Percentiles rank a stretch among this genome's conserved stretches.
Evolutionary conservation across 2,329 filamentous ascomycete genomes (phyloP).

Genomic region (Capronia epimyces): DNA sequence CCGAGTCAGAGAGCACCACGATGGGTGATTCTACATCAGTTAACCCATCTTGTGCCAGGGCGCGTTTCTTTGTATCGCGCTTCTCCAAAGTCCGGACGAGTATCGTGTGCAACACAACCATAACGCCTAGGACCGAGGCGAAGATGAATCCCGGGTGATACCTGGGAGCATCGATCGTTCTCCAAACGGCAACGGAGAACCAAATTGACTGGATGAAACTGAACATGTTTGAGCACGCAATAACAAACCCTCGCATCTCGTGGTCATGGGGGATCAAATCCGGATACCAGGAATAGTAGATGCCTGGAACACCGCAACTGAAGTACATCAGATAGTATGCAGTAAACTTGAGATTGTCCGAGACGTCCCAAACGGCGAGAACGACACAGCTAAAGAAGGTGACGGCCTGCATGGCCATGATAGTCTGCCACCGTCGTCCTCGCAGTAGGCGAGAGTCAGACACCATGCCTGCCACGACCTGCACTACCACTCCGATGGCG

Average conservation of each 20-base stretch:
- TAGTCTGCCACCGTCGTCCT: conserved; percentile 11
- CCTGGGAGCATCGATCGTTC: conserved; percentile 7
- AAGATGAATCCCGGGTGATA: conserved; percentile 5
- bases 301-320: conserved; percentile 11
- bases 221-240: conserved; percentile 18
- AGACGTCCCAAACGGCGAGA: conserved; percentile 32
- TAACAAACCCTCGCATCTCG: conserved; percentile 18
- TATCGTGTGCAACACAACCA: no score
- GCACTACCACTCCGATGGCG: conserved; percentile 40
- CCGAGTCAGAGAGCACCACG: no score
- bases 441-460: conserved; percentile 18
- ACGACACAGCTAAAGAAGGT: conserved; percentile 32
- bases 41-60: no score
- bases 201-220: conserved; percentile 20
- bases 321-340: conserved; percentile 13
- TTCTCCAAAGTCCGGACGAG: no score
- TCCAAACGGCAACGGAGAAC: conserved; percentile 16
- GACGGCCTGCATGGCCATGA: conserved; percentile 33
- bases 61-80: no score
- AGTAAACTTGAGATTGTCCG: conserved; percentile 20
- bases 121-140: no score
- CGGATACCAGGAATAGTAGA: conserved; percentile 18
- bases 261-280: conserved; percentile 20
- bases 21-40: no score
- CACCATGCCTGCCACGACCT: conserved; percentile 18